Conservation (phyloP, 805 yeast species). For the Teunomyces pallodes region DNA sequence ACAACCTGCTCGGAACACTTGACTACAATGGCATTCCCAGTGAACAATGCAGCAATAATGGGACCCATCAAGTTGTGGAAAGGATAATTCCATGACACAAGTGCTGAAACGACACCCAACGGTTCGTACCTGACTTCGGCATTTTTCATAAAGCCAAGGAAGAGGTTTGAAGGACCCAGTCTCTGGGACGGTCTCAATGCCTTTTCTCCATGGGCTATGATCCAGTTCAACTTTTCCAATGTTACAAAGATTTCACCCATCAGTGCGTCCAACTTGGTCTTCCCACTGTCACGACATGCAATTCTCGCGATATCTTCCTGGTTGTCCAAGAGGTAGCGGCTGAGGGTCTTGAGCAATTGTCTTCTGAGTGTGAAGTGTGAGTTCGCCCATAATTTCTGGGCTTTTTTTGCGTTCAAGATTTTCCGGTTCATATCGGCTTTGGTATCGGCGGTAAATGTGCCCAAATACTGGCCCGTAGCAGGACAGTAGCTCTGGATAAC, state of each 20-base stretch:
- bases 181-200: constrained; percentile 69
- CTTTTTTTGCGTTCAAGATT: constrained; percentile 50
- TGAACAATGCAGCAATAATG: constrained; percentile 78
- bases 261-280: constrained; percentile 92
- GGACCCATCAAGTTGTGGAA: constrained; percentile 95
- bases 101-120: constrained; percentile 80
- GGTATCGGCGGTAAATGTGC: constrained; percentile 64
- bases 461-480: constrained; percentile 89
- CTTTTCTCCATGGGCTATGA: constrained; percentile 73
- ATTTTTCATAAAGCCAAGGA: constrained; percentile 79
- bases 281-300: constrained; percentile 96
- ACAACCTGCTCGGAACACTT: constrained; percentile 96
- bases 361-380: constrained; percentile 67
- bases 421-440: constrained; percentile 67
- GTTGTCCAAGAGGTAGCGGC: constrained; percentile 68
- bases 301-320: constrained; percentile 87
- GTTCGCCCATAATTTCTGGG: constrained; percentile 50
- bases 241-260: constrained; percentile 97
- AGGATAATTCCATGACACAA: constrained; percentile 97
- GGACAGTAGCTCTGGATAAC: constrained; percentile 88
- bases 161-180: constrained; percentile 82
- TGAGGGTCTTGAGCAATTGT: constrained; percentile 66
- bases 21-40: constrained; percentile 88
- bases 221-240: constrained; percentile 89
- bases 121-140: constrained; percentile 96